These are phyloP conservation scores for Scalesia atractyloides DNA, from an alignment of 129 eudicot genomes.

Conservation along the genomic window DNA sequence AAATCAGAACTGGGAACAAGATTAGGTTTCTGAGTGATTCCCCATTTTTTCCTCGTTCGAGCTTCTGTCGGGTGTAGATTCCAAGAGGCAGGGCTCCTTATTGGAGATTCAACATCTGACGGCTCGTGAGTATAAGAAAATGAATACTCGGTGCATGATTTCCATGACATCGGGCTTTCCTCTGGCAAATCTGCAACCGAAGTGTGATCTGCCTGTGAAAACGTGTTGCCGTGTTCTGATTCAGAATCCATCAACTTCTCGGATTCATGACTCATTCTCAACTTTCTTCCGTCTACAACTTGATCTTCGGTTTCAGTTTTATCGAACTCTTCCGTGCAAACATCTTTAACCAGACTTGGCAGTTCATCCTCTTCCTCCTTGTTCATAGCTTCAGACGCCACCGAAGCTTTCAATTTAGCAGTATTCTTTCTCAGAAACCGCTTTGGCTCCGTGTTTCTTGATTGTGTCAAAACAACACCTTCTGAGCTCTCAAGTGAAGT, in stretches of 20 bases:
- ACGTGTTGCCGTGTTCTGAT: slow-evolving; percentile 63
- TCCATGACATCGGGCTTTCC: slow-evolving; percentile 85
- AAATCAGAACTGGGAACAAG: slow-evolving; percentile 45
- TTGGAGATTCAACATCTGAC: slow-evolving; percentile 66
- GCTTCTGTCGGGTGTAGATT: slow-evolving; percentile 65
- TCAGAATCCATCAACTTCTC: slow-evolving; percentile 15
- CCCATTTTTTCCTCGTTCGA: slow-evolving; percentile 94
- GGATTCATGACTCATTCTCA: no score
- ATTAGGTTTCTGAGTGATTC: slow-evolving; percentile 68
- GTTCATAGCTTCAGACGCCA: no score
- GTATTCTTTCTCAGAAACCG: no score
- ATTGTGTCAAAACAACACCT: no score
- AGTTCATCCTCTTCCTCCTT: no score
- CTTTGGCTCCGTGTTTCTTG: no score
- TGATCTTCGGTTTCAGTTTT: no score
- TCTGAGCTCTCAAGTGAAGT: no score
- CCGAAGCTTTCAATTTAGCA: no score
- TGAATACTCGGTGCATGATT: slow-evolving; percentile 49
- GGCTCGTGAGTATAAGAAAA: slow-evolving; percentile 61
- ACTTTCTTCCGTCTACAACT: no score
- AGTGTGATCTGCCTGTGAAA: slow-evolving; percentile 48
- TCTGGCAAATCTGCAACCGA: slow-evolving; percentile 54
- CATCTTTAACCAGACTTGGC: no score
- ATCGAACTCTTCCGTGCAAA: no score
- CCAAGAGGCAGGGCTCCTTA: slow-evolving; percentile 88